Conservation (phyloP, 2,329 filamentous ascomycete species). For the Microascus cirrosus region DNA sequence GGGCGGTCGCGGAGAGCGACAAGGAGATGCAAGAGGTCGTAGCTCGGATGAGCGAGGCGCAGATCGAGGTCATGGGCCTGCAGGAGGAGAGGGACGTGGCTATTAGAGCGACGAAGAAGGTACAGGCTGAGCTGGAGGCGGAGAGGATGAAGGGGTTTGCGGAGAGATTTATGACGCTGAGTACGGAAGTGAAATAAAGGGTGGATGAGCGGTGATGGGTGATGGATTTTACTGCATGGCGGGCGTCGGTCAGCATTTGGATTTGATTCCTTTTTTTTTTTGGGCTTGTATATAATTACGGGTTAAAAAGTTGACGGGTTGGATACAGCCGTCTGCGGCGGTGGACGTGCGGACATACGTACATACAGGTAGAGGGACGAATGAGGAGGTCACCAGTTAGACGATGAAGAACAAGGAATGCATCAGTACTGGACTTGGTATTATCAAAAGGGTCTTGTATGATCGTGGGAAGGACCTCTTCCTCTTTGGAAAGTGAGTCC, state of each 20-base stretch:
- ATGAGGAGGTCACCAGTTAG: too few relatives aligned
- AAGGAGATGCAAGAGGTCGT: conserved; percentile 76
- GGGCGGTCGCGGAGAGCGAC: conserved; percentile 48
- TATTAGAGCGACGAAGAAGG: conserved; percentile 55
- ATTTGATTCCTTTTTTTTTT: background rate
- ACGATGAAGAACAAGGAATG: too few relatives aligned
- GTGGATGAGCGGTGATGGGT: background rate
- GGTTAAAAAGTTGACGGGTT: too few relatives aligned
- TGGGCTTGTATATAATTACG: background rate
- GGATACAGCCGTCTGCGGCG: too few relatives aligned
- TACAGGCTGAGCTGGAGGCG: conserved; percentile 55
- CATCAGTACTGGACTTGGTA: too few relatives aligned
- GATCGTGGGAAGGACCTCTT: too few relatives aligned
- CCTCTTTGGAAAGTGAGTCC: too few relatives aligned
- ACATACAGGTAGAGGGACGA: too few relatives aligned
- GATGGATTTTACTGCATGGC: background rate
- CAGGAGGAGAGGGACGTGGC: conserved; percentile 67
- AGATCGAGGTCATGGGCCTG: conserved; percentile 73
- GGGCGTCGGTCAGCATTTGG: background rate
- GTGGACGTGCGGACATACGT: too few relatives aligned
- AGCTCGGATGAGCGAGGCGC: conserved; percentile 65
- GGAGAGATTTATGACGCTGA: conserved; percentile 22
- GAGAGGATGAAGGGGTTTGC: conserved; percentile 46
- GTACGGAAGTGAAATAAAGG: background rate
- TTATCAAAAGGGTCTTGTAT: too few relatives aligned